phyloP scores from a whole-genome alignment of 257 asterid genomes.

The Coffea eugenioides region DNA sequence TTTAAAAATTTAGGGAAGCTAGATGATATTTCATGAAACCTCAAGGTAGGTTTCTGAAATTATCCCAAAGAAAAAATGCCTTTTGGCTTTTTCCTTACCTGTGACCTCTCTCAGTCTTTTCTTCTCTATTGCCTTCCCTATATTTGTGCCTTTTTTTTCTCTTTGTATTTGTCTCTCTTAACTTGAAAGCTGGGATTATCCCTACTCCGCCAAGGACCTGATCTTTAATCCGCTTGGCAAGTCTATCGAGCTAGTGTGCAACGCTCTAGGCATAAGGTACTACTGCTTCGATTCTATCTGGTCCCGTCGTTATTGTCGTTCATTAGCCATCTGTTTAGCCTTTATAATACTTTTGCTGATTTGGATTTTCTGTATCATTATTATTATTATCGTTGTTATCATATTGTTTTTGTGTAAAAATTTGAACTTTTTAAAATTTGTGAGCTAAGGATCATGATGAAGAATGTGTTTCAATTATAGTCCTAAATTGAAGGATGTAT shows the following conservation, averaged over 20 bases:
- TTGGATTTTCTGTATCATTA: not conserved
- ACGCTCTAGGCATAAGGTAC: not conserved
- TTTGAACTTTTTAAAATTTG: not conserved
- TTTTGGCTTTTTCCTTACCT: not conserved
- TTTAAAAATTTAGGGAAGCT: too few relatives aligned
- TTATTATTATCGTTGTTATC: not conserved
- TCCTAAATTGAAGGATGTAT: not conserved
- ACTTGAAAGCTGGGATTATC: not conserved
- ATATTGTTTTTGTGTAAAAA: not conserved
- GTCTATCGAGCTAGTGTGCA: not conserved
- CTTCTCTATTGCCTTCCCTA: not conserved
- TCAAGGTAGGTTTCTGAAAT: too few relatives aligned
- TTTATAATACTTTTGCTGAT: not conserved
- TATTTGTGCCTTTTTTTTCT: not conserved
- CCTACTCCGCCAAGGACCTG: not conserved
- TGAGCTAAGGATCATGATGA: not conserved
- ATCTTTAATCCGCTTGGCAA: constrained; percentile 7
- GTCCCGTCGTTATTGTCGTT: not conserved
- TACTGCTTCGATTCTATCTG: too few relatives aligned
- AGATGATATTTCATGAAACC: too few relatives aligned
- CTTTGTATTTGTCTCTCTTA: not conserved
- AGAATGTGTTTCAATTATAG: not conserved
- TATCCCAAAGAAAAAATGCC: too few relatives aligned
- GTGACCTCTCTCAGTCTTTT: not conserved
- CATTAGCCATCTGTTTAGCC: not conserved